A percentile compares a stretch with the other conserved stretches of the same genome.
phyloP scores from a whole-genome alignment of 1,139 yeast genomes.

The Scheffersomyces lignicola region DNA sequence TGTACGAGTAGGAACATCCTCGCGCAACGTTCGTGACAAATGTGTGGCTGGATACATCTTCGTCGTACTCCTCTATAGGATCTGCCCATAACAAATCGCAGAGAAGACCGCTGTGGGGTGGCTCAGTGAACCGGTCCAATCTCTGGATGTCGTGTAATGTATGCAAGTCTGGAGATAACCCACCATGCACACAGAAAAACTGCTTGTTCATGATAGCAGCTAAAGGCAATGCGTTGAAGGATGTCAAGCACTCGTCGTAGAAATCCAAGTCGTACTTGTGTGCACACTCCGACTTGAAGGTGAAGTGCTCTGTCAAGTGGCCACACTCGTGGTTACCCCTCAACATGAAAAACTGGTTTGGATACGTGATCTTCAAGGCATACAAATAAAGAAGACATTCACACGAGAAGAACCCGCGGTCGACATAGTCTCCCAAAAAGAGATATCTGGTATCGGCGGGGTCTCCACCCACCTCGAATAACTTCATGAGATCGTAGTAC shows the following conservation, averaged over 20 bases:
- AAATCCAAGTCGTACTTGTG: conserved; percentile 73
- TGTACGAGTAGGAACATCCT: conserved; percentile 91
- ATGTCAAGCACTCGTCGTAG: conserved; percentile 73
- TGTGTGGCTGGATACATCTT: conserved; percentile 49
- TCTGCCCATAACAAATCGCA: conserved; percentile 97
- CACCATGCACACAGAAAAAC: conserved; percentile 96
- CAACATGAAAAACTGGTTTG: conserved; percentile 74
- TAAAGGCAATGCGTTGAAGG: conserved; percentile 86
- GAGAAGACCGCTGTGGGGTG: conserved; percentile 92
- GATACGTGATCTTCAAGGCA: conserved; percentile 77
- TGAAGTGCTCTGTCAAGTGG: conserved; percentile 91
- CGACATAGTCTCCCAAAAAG: conserved; percentile 94
- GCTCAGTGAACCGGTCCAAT: conserved; percentile 83
- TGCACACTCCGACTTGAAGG: conserved; percentile 87
- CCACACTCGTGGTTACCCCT: conserved; percentile 96
- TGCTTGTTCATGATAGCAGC: conserved; percentile 95
- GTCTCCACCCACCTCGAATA: conserved; percentile 93
- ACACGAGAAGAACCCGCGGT: conserved; percentile 88
- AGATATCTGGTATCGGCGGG: conserved; percentile 76
- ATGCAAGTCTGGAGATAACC: conserved; percentile 84
- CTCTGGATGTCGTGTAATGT: conserved; percentile 67
- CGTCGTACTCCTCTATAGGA: conserved; percentile 89
- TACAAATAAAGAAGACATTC: conserved; percentile 84
- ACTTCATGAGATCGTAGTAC: conserved; percentile 83
- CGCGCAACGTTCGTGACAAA: conserved; percentile 73